Evolutionary conservation across 129 eudicot species (phyloP).

Genomic region (Lactuca sativa): DNA sequence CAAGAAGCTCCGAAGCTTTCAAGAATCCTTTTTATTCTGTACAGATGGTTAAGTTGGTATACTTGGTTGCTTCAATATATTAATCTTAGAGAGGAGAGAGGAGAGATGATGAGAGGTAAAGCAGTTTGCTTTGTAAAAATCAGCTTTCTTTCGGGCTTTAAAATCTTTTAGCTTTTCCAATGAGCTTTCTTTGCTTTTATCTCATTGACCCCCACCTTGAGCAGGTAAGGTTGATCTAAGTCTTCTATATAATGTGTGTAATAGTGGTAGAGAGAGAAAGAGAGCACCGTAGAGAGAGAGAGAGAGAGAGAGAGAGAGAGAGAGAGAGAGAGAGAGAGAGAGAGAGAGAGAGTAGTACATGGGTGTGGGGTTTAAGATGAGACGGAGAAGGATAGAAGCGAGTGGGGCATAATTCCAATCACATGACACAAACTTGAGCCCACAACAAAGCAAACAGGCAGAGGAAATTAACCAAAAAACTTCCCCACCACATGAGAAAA

Average conservation of each 20-base stretch:
- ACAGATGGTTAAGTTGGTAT: slow-evolving; percentile 26
- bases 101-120: slow-evolving; percentile 9
- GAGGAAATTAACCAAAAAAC: slow-evolving; percentile 44
- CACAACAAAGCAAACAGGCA: slow-evolving; percentile 40
- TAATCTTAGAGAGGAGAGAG: slow-evolving; percentile 23
- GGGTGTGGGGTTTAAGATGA: slow-evolving; percentile 41
- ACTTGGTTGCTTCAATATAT: slow-evolving; percentile 27
- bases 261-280: slow-evolving; percentile 6
- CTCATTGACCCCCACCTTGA: slow-evolving; percentile 72
- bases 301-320: slow-evolving; percentile 14
- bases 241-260: slow-evolving; percentile 47
- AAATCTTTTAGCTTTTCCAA: slow-evolving; percentile 50
- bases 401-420: slow-evolving; percentile 39
- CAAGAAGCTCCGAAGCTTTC: slow-evolving; percentile 36
- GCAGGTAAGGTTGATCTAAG: slow-evolving; percentile 67
- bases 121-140: slow-evolving; percentile 41
- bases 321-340: slow-evolving; percentile 12
- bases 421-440: slow-evolving; percentile 36
- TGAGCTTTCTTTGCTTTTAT: slow-evolving; percentile 46
- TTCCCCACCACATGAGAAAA: slow-evolving; percentile 46
- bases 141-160: slow-evolving; percentile 46
- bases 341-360: slow-evolving; percentile 26
- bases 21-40: slow-evolving; percentile 33
- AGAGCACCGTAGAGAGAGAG: slow-evolving; percentile 17
- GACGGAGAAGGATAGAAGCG: slow-evolving; percentile 44